phyloP scores from a whole-genome alignment of 208 protist genomes.

The Leishmania mexicana region DNA sequence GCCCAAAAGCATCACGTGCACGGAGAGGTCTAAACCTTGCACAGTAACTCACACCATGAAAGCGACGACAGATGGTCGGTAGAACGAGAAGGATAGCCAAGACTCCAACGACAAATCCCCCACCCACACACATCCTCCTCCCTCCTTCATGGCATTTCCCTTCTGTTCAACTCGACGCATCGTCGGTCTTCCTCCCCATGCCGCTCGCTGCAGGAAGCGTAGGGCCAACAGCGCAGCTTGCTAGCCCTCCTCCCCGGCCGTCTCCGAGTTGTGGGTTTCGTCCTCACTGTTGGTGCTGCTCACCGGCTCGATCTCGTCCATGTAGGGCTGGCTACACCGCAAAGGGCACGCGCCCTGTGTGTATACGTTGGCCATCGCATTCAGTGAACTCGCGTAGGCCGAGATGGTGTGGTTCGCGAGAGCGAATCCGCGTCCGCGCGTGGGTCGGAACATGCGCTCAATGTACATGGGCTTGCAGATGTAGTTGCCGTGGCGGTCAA shows the following conservation, averaged over 20 bases:
- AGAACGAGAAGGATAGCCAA: neutral
- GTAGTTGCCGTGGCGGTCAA: constrained; percentile 81
- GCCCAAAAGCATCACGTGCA: neutral
- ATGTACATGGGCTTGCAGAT: constrained; percentile 83
- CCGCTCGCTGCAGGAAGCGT: constrained; percentile 4
- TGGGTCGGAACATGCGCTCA: constrained; percentile 73
- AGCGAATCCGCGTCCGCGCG: constrained; percentile 43
- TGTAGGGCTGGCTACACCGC: constrained; percentile 45
- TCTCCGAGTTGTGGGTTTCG: neutral
- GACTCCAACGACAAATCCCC: neutral
- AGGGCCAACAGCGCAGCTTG: neutral
- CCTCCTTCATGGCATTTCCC: neutral
- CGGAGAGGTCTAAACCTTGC: neutral
- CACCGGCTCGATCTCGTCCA: constrained; percentile 22
- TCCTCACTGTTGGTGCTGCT: constrained; percentile 17
- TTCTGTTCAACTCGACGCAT: neutral
- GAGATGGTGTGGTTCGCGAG: constrained; percentile 56
- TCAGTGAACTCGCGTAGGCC: constrained; percentile 69
- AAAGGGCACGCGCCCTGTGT: constrained; percentile 32
- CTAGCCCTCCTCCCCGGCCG: neutral
- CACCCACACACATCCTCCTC: neutral
- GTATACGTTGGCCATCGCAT: constrained; percentile 55
- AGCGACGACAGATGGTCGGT: neutral
- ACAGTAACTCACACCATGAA: neutral
- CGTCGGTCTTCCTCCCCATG: neutral